Base-by-base conservation (phyloP, 1,284 basidiomycete genomes). In the Sphagnurus paluster region DNA sequence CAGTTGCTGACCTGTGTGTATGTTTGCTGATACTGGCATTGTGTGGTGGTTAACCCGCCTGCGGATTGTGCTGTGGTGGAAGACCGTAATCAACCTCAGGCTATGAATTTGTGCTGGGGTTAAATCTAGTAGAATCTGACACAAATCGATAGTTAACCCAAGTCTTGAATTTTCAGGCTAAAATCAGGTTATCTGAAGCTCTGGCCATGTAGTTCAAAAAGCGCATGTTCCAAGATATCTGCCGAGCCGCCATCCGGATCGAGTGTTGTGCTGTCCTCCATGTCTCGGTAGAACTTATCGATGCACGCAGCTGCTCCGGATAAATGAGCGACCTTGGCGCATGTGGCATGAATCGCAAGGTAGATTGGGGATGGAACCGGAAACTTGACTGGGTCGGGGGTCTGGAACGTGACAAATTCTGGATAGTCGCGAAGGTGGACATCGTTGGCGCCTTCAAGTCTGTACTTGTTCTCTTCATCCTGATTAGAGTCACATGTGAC, bases 261-360 rank as follows among this genome's bases (percentile, higher is more conserved):
- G 8, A 70, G 53, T 14, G 64, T 59, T 25, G 26, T 48, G 6
- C 64, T 64, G 46, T 70, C 56, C 26, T 67, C 65, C 47, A 62
- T 48, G 30, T 70, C 64, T 20, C 52, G 42, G 23, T 57, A 44
- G 26, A 67, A 44, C 20, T 57, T 48, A 33, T 68, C 63, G 21
- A 71, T 57, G 44, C 60, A 58, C 39, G 61, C 57, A 17, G 52
- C 60, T 8, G 66, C 68, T 36, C 68, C 70, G 13, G 67, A 71
- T 47, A 70, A 51, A 54, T 67, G 62, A 21, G 66, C 62, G 16
- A 71, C 59, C 48, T 61, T 56, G 17, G 64, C 64, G 38, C 65
- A 70, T 17, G 66, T 58, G 24, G 66, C 68, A 45, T 70, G 69
- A 39, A 70, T 55, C 0, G 50, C 54, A 17, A 71, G 59, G 48